Conservation (phyloP, 1,284 basidiomycete species). For the Agaricales sp. region DNA sequence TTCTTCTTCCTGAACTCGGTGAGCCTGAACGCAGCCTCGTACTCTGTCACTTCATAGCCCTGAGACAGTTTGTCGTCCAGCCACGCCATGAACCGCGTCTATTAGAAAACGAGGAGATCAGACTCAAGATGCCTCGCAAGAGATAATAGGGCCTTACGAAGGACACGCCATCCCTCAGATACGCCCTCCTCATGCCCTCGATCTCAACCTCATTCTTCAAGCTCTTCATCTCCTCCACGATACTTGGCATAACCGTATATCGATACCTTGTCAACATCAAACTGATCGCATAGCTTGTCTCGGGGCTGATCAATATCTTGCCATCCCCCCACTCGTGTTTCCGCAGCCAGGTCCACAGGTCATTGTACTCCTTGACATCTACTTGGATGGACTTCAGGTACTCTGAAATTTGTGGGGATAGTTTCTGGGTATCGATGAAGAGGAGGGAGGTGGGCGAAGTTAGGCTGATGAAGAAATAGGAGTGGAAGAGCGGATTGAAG, state of each 20-base stretch:
- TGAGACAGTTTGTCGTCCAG: constrained; percentile 73
- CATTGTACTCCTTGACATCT: constrained; percentile 60
- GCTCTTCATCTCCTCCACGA: constrained; percentile 73
- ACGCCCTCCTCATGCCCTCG: constrained; percentile 75
- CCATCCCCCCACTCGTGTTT: constrained; percentile 66
- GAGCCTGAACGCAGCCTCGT: constrained; percentile 79
- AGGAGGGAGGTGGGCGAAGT: constrained; percentile 38
- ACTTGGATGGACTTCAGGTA: constrained; percentile 57
- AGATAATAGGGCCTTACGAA: constrained; percentile 59
- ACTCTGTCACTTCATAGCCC: constrained; percentile 82
- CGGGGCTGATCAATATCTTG: constrained; percentile 59
- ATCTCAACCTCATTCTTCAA: constrained; percentile 86
- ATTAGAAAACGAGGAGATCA: constrained; percentile 15
- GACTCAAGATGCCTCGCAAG: constrained; percentile 5
- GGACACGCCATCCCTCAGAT: constrained; percentile 87
- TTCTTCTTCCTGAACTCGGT: constrained; percentile 70
- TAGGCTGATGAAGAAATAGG: constrained; percentile 69
- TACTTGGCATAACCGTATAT: constrained; percentile 56
- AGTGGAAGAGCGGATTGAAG: constrained; percentile 80
- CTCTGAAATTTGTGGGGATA: constrained; percentile 37
- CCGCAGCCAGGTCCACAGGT: constrained; percentile 72
- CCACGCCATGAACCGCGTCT: constrained; percentile 83
- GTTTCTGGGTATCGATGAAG: constrained; percentile 60
- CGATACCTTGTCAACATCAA: constrained; percentile 72
- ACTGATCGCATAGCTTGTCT: constrained; percentile 71